These are phyloP conservation scores for Cyberlindnera bimundalis DNA, from an alignment of 805 yeast genomes.

Conservation along the genomic window DNA sequence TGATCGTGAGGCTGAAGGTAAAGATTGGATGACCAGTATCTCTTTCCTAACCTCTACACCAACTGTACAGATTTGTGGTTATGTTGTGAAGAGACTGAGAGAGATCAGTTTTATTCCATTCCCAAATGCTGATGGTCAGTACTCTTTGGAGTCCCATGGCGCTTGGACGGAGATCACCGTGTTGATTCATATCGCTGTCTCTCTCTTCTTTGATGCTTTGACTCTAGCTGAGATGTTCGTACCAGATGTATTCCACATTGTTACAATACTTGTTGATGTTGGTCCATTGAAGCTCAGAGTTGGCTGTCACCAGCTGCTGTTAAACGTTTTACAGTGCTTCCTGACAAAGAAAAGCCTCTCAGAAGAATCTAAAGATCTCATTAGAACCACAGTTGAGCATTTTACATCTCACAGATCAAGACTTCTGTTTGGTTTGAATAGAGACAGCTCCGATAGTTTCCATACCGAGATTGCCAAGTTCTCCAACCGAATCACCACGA, in stretches of 20 bases:
- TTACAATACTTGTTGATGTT: conserved; percentile 53
- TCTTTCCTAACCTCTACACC: conserved; percentile 63
- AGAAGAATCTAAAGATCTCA: conserved; percentile 33
- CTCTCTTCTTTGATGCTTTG: conserved; percentile 67
- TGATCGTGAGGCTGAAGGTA: conserved; percentile 74
- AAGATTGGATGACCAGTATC: conserved; percentile 60
- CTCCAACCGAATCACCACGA: conserved; percentile 36
- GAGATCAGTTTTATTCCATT: conserved; percentile 49
- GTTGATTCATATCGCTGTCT: conserved; percentile 57
- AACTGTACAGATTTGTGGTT: conserved; percentile 68
- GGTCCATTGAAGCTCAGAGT: conserved; percentile 55
- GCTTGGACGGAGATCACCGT: conserved; percentile 72
- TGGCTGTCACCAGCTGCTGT: conserved; percentile 55
- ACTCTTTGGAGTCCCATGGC: conserved; percentile 48
- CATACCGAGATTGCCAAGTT: conserved; percentile 36
- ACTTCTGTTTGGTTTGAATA: conserved; percentile 65
- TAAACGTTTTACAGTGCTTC: conserved; percentile 69
- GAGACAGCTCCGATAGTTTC: conserved; percentile 41
- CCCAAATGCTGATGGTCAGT: conserved; percentile 38
- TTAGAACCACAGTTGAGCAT: conserved; percentile 42
- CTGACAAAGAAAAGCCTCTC: conserved; percentile 53
- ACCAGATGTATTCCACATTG: conserved; percentile 68
- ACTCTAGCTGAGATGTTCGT: conserved; percentile 58
- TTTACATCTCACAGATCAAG: conserved; percentile 60
- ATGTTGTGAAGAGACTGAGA: conserved; percentile 55